A percentile compares a stretch with the other conserved stretches of the same genome.
These are phyloP conservation scores for Clarkia xantiana DNA, from an alignment of 345 rosid species.

Conservation along the genomic window DNA sequence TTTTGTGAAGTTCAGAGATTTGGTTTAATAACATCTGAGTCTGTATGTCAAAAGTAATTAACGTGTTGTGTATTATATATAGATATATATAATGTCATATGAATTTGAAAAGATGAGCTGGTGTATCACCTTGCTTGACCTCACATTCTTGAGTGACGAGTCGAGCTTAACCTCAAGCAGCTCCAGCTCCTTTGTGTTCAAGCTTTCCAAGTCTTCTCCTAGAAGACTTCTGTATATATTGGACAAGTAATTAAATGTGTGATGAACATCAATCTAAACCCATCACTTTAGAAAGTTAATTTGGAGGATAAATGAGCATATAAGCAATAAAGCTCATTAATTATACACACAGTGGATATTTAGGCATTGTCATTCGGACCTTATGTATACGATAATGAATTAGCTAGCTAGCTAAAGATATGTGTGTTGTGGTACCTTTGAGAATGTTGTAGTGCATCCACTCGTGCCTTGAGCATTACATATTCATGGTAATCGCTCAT, in stretches of 20 bases:
- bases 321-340: no score
- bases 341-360: neutral
- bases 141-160: constrained; percentile 26
- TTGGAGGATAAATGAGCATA: no score
- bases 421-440: constrained; percentile 34
- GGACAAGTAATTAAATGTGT: neutral
- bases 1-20: constrained; percentile 25
- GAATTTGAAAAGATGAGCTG: neutral
- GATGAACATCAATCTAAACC: neutral
- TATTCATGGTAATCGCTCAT: constrained; percentile 53
- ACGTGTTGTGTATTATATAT: no score
- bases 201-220: constrained; percentile 33
- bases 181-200: constrained; percentile 26
- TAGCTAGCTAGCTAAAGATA: neutral
- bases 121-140: constrained; percentile 28
- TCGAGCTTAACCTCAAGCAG: constrained; percentile 38
- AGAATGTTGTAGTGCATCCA: constrained; percentile 43
- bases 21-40: constrained; percentile 12
- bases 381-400: neutral
- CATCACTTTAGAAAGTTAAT: no score
- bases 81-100: neutral
- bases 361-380: neutral
- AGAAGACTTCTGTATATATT: constrained; percentile 23
- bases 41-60: constrained; percentile 16
- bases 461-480: constrained; percentile 43